These are phyloP conservation scores for Sporothrix schenckii DNA, from an alignment of 2,329 filamentous ascomycete genomes.

Conservation along the genomic window DNA sequence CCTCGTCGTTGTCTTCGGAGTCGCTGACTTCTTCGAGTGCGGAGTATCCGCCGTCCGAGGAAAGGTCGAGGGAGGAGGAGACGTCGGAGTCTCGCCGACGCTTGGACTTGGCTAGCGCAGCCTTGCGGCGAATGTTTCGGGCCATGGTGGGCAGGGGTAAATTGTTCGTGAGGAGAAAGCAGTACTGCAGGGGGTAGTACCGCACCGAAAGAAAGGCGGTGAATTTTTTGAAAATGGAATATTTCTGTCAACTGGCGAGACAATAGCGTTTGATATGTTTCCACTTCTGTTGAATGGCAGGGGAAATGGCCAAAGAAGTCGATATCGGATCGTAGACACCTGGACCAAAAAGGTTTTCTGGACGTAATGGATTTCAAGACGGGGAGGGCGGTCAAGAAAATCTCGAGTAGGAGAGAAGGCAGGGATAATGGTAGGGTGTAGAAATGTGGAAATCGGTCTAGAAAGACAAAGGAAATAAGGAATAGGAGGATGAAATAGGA, in stretches of 20 bases:
- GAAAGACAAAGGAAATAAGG: slow-evolving; percentile 33
- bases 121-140: slow-evolving; percentile 57
- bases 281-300: too few species aligned
- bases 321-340: neutral
- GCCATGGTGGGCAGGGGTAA: slow-evolving; percentile 50
- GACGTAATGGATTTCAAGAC: neutral
- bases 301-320: neutral
- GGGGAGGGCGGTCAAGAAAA: neutral
- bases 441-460: neutral
- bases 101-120: slow-evolving; percentile 49
- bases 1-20: slow-evolving; percentile 75
- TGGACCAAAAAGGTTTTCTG: neutral
- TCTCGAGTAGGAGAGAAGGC: neutral
- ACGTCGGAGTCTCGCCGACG: slow-evolving; percentile 55
- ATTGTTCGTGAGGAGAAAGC: slow-evolving; percentile 27
- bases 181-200: slow-evolving; percentile 30
- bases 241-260: neutral
- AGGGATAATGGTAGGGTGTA: neutral
- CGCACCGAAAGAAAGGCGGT: slow-evolving; percentile 45
- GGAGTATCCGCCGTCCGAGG: slow-evolving; percentile 72
- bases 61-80: slow-evolving; percentile 61
- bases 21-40: slow-evolving; percentile 79
- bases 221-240: slow-evolving; percentile 34
- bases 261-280: neutral
- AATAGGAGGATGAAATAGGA: neutral